phyloP scores from a whole-genome alignment of 139 green algal genomes.

The Limnomonas spitsbergensis region DNA sequence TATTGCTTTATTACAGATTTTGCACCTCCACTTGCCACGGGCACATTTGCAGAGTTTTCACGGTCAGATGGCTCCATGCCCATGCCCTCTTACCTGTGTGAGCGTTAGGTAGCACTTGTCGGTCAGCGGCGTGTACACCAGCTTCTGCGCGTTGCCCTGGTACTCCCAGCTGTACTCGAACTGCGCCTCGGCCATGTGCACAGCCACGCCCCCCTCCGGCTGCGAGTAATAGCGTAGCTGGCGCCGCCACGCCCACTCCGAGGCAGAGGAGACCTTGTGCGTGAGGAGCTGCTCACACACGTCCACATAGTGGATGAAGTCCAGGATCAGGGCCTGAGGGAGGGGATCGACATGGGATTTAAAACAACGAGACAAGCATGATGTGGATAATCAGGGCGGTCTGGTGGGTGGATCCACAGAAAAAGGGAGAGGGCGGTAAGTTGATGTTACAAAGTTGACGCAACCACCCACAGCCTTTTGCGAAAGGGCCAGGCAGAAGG shows the following conservation, averaged over 20 bases:
- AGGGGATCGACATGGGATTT: too few relatives aligned
- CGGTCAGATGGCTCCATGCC: too few relatives aligned
- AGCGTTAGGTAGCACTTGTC: constrained; percentile 83
- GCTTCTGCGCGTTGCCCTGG: constrained; percentile 74
- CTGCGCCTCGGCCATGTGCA: constrained; percentile 67
- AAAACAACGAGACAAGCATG: too few relatives aligned
- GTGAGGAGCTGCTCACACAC: constrained; percentile 61
- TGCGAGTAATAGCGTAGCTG: constrained; percentile 22
- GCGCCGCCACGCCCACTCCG: constrained; percentile 69
- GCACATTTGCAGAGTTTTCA: too few relatives aligned
- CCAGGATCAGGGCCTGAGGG: constrained; percentile 55
- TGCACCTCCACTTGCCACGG: too few relatives aligned
- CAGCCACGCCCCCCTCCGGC: constrained; percentile 27
- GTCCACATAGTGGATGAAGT: constrained; percentile 80
- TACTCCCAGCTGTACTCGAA: constrained; percentile 83
- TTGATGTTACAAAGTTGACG: too few relatives aligned
- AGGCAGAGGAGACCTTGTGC: constrained; percentile 16
- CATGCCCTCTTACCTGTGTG: constrained; percentile 47
- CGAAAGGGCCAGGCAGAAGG: background rate
- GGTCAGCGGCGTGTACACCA: constrained; percentile 86
- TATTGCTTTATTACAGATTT: too few relatives aligned
- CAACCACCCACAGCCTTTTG: too few relatives aligned
- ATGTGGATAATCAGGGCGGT: too few relatives aligned
- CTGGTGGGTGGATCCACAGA: too few relatives aligned
- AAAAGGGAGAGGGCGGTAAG: too few relatives aligned